Percentiles rank a stretch among this genome's conserved stretches.
These are phyloP conservation scores for Bertia moriformis DNA, from an alignment of 2,329 filamentous ascomycete species.

Conservation along the genomic window DNA sequence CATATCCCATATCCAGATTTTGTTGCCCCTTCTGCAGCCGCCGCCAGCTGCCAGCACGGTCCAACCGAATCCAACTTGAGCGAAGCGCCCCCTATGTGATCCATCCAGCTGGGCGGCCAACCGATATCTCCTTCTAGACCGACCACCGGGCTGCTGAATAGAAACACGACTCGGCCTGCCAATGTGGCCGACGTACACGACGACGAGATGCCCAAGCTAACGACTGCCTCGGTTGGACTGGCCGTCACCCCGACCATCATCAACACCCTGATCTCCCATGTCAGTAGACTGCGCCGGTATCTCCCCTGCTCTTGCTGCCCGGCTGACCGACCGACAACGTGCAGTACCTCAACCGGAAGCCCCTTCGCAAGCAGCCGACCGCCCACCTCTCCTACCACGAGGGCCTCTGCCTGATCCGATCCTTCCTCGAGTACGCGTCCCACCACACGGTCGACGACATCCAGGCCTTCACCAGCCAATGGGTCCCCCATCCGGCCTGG, in stretches of 20 bases:
- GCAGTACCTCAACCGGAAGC: slow-evolving; percentile 71
- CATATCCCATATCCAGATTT: no score
- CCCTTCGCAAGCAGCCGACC: slow-evolving; percentile 64
- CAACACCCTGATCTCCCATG: slow-evolving; percentile 74
- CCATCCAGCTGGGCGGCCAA: no score
- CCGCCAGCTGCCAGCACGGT: no score
- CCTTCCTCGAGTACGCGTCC: slow-evolving; percentile 73
- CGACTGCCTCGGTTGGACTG: slow-evolving; percentile 66
- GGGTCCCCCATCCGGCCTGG: slow-evolving; percentile 82
- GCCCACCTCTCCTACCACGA: slow-evolving; percentile 90
- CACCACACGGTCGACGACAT: slow-evolving; percentile 86
- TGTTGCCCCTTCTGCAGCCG: no score
- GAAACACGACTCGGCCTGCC: no score
- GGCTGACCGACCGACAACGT: slow-evolving; percentile 4
- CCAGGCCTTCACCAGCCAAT: slow-evolving; percentile 80
- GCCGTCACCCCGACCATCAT: slow-evolving; percentile 81
- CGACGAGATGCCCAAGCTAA: slow-evolving; percentile 38
- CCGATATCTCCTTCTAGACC: no score
- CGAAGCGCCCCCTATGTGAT: no score
- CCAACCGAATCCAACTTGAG: no score
- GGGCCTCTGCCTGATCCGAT: slow-evolving; percentile 71
- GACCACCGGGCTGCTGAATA: no score
- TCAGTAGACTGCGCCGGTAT: slow-evolving; percentile 26
- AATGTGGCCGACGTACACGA: no score
- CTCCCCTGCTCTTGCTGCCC: not conserved